A percentile compares a stretch with the other conserved stretches of the same genome.
These are phyloP conservation scores for Phytophthora uliginosa DNA, from an alignment of 352 stramenopile species.

Conservation along the genomic window DNA sequence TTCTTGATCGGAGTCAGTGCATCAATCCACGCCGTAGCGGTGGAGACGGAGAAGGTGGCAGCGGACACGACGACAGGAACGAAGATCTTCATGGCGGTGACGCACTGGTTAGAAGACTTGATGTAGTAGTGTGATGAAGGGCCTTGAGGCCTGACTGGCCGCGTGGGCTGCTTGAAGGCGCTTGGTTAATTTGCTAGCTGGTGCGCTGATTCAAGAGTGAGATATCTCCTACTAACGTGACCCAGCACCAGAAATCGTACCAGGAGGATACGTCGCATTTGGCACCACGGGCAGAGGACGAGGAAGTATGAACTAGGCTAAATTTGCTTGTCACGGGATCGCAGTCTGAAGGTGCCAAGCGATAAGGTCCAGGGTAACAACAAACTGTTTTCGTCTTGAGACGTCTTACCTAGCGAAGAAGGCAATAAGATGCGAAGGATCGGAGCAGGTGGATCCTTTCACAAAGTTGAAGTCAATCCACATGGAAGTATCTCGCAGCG, in stretches of 20 bases:
- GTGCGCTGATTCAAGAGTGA: constrained; percentile 14
- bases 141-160: neutral
- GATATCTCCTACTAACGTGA: neutral
- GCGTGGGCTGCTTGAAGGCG: neutral
- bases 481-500: neutral
- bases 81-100: constrained; percentile 30
- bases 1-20: constrained; percentile 16
- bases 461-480: neutral
- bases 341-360: too few relatives aligned
- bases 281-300: neutral
- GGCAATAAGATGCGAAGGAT: neutral
- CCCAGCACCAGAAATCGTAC: neutral
- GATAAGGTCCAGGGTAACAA: neutral
- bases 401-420: too few relatives aligned
- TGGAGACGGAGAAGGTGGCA: neutral
- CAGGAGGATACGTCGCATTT: neutral
- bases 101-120: neutral
- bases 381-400: neutral
- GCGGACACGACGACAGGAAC: constrained; percentile 14
- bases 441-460: too few relatives aligned
- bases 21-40: constrained; percentile 15
- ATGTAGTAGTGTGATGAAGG: neutral
- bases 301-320: neutral
- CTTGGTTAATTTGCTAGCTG: constrained; percentile 4
- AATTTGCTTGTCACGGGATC: neutral